A percentile compares a stretch with the other conserved stretches of the same genome.
Conservation (phyloP, 495 filamentous ascomycete genomes). For the Trypethelium eluteriae region DNA sequence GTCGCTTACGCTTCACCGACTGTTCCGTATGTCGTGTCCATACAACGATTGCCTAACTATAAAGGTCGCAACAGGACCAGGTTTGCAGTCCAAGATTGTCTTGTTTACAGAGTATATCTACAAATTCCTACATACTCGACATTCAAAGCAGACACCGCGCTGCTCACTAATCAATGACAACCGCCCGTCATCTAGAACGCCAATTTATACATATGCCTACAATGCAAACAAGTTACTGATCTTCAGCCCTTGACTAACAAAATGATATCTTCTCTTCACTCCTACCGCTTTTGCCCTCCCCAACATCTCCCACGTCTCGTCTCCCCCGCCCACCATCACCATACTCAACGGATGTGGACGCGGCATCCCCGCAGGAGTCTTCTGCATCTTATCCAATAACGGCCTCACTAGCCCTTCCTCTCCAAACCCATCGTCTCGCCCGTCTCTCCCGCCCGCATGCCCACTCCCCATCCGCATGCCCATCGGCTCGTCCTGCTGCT, state of each 20-base stretch:
- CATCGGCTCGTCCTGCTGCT: constrained; percentile 42
- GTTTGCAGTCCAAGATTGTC: too few relatives aligned
- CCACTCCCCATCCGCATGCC: constrained; percentile 30
- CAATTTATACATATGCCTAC: constrained; percentile 27
- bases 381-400: constrained; percentile 66
- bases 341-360: constrained; percentile 69
- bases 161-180: too few relatives aligned
- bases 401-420: constrained; percentile 52
- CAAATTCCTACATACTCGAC: too few relatives aligned
- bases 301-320: constrained; percentile 57
- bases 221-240: constrained; percentile 75
- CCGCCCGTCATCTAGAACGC: too few relatives aligned
- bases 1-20: too few relatives aligned
- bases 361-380: constrained; percentile 60
- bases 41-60: too few relatives aligned
- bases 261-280: constrained; percentile 65
- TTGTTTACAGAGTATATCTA: too few relatives aligned
- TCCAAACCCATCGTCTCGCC: constrained; percentile 22
- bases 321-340: constrained; percentile 76
- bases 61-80: too few relatives aligned
- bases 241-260: constrained; percentile 71
- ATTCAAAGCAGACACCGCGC: too few relatives aligned
- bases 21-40: too few relatives aligned
- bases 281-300: constrained; percentile 55
- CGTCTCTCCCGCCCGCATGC: constrained; percentile 14